Base-by-base conservation (phyloP, 2,329 filamentous ascomycete species). In the Fusarium sacchari region DNA sequence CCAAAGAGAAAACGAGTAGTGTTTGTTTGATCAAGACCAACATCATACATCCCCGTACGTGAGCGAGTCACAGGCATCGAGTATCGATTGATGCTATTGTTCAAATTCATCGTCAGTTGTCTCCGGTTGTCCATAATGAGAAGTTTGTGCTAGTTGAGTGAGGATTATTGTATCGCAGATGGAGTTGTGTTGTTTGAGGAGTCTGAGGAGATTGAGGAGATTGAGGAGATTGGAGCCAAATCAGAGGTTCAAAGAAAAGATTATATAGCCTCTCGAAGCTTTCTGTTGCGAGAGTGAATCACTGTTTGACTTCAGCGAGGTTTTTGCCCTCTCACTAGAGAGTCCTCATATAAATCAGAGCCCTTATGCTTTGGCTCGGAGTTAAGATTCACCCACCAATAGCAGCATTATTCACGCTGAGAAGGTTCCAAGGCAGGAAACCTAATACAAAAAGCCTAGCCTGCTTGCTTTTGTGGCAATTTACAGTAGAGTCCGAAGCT, bases 21-120 rank as follows among this genome's bases (percentile, higher is more conserved):
- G 83, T 96, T 95, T 78, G 94, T 94, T 75, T 94, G 92, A 71
- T 96, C 95, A 64, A 97, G 85, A 43, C 89, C 89, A 76, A 91
- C 87, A 74, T 92, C 91, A 79, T 92, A 91, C 77, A 91, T 84
- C 71, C 92, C 89, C 74, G 87, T 90, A 74, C 92, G 89, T 74
- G 91, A 90, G 68, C 89, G 88, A 53, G 93, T 94, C 58, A 96
- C 93, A 37, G 96, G 96, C 93, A 98, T 95, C 9, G 96, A 98
- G 83, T 97, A 97, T 73, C 96, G 93, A 81, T 97, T 97, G 69
- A 92, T 87, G 75, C 94, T 97, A 77, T 76, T 71, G 69, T 77
- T 67, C 42, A 44, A 60, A 18, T 50, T 39, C 69, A 74, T 74
- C 32, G 66, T 80, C 46, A 80, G 78, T 49, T 39, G 50, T 39